These are phyloP conservation scores for Beauveria medogensis DNA, from an alignment of 2,329 filamentous ascomycete species.

Conservation along the genomic window DNA sequence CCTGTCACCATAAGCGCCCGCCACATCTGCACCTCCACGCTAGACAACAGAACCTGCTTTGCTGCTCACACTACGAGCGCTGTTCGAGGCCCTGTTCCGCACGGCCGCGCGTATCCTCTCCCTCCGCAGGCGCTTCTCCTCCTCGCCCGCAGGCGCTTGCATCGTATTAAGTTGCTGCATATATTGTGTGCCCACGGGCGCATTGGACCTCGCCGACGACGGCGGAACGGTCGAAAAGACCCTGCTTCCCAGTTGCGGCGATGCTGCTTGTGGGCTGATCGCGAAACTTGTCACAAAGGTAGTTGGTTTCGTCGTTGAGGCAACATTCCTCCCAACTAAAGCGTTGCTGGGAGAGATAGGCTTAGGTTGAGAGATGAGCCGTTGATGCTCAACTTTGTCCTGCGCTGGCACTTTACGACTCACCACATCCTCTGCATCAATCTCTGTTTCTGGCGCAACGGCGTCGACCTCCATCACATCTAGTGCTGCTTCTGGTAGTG, in stretches of 20 bases:
- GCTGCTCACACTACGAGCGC: slow-evolving; percentile 13
- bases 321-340: neutral
- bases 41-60: slow-evolving; percentile 7
- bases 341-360: neutral
- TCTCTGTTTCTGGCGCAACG: neutral
- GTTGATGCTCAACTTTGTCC: neutral
- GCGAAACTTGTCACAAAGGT: neutral
- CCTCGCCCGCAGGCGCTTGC: slow-evolving; percentile 11
- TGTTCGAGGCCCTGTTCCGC: slow-evolving; percentile 16
- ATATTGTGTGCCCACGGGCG: slow-evolving; percentile 18
- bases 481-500: neutral
- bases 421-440: neutral
- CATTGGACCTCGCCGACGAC: slow-evolving; percentile 11
- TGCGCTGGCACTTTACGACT: neutral
- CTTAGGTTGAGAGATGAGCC: neutral
- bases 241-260: neutral
- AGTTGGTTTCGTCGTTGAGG: neutral
- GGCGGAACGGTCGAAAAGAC: slow-evolving; percentile 15
- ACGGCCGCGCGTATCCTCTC: slow-evolving; percentile 22
- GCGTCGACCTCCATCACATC: neutral
- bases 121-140: slow-evolving; percentile 15
- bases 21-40: neutral
- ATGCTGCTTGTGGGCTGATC: neutral
- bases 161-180: slow-evolving; percentile 15
- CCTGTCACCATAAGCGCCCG: neutral